Percentiles rank a stretch among this genome's conserved stretches.
Conservation (phyloP, 257 asterid species). For the Nyctanthes arbortristis region DNA sequence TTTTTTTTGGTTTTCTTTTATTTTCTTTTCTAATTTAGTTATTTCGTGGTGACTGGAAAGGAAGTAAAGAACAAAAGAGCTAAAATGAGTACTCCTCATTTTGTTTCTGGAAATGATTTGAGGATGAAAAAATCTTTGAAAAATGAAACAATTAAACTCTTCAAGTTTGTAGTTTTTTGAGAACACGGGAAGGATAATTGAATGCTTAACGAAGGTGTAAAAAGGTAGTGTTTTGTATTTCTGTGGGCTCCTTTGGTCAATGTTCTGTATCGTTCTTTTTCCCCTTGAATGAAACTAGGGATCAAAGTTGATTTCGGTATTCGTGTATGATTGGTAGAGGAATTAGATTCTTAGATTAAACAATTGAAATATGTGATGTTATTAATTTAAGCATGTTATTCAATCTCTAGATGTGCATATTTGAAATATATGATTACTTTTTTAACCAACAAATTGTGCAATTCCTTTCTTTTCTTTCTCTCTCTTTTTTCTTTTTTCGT, state of each 20-base stretch:
- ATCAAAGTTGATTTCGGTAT: neutral
- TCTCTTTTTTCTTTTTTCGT: too few species aligned
- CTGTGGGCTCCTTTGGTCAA: neutral
- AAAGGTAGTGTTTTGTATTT: neutral
- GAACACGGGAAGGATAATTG: neutral
- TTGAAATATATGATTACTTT: neutral
- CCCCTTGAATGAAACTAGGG: neutral
- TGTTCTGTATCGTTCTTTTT: too few species aligned
- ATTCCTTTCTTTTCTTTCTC: too few species aligned
- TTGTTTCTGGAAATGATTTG: constrained; percentile 21
- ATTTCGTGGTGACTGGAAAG: constrained; percentile 26
- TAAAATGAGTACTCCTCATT: constrained; percentile 26
- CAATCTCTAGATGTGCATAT: neutral
- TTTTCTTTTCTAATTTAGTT: neutral
- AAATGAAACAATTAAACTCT: constrained; percentile 10
- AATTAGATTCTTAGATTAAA: neutral
- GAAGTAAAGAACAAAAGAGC: constrained; percentile 14
- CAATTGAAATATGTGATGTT: constrained; percentile 6
- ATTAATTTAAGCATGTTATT: constrained; percentile 10
- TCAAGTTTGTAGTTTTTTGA: neutral
- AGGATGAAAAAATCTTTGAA: constrained; percentile 17
- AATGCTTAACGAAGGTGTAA: neutral
- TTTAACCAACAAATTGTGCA: too few species aligned
- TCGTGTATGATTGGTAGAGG: neutral
- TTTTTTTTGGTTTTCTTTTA: too few species aligned